Evolutionary conservation across 2,329 filamentous ascomycete species (phyloP), one percentile per base, ranked within the genome.

Genomic region (Fusarium sp.): DNA sequence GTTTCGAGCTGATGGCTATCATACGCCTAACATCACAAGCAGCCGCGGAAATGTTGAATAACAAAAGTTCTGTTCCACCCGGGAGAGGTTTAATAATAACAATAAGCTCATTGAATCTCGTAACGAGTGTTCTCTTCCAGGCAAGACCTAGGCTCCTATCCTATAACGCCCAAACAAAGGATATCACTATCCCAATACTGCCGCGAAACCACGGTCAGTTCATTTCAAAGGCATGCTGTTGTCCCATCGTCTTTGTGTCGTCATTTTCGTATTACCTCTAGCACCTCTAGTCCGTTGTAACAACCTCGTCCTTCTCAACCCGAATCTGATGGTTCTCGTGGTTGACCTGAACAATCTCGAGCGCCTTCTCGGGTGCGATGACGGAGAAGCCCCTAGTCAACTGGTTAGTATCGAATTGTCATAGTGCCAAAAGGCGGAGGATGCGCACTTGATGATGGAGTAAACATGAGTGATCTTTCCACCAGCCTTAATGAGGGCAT

Each of bases 401-500:
- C 22, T 42, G 24, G 62, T 83, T 74, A 84, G 78, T 52, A 61
- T 54, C 39, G 34, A 50, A 54, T 51, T 36, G 56, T 47, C 20
- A 57, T 42, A 50, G 50, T 8, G 47, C 24, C 24, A 54, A 52
- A 50, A 28, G 50, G 34, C 47, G 51, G 47, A 45, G 54, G 24
- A 24, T 30, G 47, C 91, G 80, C 87, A 94, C 92, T 90, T 89
- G 82, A 92, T 89, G 66, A 91, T 80, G 52, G 85, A 84, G 82
- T 94, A 96, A 78, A 92, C 89, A 84, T 97, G 94, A 28, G 93
- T 96, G 77, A 98, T 94, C 56, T 89, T 83, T 44, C 94, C 94
- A 56, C 93, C 93, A 44, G 91, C 91, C 51, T 91, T 86, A 59
- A 86, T 83, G 77, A 98, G 91, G 6, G 89, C 89, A 47, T 92